phyloP scores from a whole-genome alignment of 805 yeast genomes.

The Yamadazyma kitorensis region DNA sequence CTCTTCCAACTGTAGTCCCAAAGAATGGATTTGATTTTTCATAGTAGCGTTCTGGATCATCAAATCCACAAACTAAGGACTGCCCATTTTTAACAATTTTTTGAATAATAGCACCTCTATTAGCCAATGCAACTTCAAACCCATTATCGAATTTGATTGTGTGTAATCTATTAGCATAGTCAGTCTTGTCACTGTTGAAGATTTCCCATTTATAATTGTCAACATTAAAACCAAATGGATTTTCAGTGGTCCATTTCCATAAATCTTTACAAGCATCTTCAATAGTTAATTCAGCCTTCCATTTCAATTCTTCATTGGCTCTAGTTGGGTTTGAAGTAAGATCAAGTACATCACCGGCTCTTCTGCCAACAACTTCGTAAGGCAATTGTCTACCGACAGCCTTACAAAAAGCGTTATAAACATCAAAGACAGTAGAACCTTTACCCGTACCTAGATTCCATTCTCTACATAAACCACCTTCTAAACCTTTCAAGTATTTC shows the following conservation, averaged over 20 bases:
- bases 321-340: constrained; percentile 69
- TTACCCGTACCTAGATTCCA: constrained; percentile 85
- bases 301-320: constrained; percentile 62
- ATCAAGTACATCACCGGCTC: constrained; percentile 75
- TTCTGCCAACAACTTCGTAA: constrained; percentile 60
- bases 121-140: constrained; percentile 41
- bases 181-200: constrained; percentile 19
- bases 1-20: constrained; percentile 66
- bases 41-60: constrained; percentile 27
- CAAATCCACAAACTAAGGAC: constrained; percentile 39
- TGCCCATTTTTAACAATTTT: constrained; percentile 37
- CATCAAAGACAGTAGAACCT: constrained; percentile 77
- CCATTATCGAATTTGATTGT: constrained; percentile 26
- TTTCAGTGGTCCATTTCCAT: constrained; percentile 73
- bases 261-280: constrained; percentile 67
- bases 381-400: constrained; percentile 66
- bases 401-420: constrained; percentile 59
- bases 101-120: constrained; percentile 52
- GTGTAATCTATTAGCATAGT: constrained; percentile 34
- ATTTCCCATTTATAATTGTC: constrained; percentile 32
- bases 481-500: constrained; percentile 42
- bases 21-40: constrained; percentile 45
- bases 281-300: constrained; percentile 57
- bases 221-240: constrained; percentile 58
- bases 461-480: constrained; percentile 58